These are phyloP conservation scores for Agaricus blazei DNA, from an alignment of 768 basidiomycete species.

Conservation along the genomic window DNA sequence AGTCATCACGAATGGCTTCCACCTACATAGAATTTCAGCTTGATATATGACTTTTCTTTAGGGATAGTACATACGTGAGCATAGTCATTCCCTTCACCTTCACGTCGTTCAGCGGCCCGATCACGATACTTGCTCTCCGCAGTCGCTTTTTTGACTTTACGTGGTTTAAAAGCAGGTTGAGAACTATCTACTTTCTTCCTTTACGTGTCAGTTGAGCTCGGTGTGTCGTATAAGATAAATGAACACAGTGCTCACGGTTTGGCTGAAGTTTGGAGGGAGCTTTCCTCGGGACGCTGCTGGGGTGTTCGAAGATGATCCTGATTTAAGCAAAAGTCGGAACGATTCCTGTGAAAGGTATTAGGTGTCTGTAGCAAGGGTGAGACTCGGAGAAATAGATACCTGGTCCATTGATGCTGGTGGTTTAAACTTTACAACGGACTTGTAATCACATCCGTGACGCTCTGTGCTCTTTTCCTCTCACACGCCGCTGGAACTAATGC, in stretches of 20 bases:
- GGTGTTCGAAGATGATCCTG: conserved; percentile 19
- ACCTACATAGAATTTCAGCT: conserved; percentile 37
- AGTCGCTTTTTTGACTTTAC: conserved; percentile 61
- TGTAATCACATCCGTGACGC: neutral
- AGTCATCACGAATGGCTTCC: conserved; percentile 78
- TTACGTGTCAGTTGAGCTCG: conserved; percentile 8
- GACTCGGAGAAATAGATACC: conserved; percentile 14
- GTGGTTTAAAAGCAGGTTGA: conserved; percentile 73
- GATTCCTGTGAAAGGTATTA: conserved; percentile 40
- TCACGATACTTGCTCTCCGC: conserved; percentile 58
- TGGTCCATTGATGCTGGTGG: conserved; percentile 26
- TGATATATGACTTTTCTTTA: neutral
- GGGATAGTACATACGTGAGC: conserved; percentile 45
- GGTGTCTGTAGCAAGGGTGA: neutral
- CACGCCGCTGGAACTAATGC: neutral
- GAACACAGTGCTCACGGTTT: neutral
- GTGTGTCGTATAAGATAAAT: neutral
- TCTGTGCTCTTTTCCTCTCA: neutral
- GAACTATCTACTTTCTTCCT: conserved; percentile 47
- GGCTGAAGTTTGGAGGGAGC: neutral
- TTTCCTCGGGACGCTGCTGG: conserved; percentile 10
- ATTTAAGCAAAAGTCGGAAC: conserved; percentile 47
- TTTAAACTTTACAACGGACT: neutral
- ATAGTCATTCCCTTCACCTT: conserved; percentile 66
- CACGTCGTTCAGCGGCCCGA: conserved; percentile 68